A percentile compares a stretch with the other conserved stretches of the same genome.
Conservation (phyloP, 352 stramenopile species). For the Pythium angustatum region DNA sequence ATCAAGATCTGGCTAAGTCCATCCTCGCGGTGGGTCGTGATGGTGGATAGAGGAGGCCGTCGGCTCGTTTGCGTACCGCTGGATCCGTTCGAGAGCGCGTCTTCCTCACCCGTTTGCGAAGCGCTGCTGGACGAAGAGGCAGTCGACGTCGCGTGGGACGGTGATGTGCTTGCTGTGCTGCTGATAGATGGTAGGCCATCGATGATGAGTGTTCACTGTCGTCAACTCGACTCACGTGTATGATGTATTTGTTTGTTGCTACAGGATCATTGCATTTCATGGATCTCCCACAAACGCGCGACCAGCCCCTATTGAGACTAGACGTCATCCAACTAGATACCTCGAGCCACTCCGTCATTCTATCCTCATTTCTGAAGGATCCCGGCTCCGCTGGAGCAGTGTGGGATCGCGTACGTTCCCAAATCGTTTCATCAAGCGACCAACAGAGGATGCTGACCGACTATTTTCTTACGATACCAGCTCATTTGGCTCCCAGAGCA, state of each 20-base stretch:
- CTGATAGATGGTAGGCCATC: constrained; percentile 13
- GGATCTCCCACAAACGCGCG: background rate
- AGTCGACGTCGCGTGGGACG: constrained; percentile 16
- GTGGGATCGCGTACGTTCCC: constrained; percentile 3
- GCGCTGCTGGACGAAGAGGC: background rate
- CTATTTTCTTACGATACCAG: background rate
- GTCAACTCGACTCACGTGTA: background rate
- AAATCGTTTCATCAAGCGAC: background rate
- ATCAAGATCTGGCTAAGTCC: constrained; percentile 9
- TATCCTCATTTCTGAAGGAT: background rate
- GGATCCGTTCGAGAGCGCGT: background rate
- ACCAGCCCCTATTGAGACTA: background rate
- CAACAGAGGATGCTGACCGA: background rate
- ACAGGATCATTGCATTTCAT: constrained; percentile 9
- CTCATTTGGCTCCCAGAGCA: background rate
- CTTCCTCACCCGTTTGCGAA: background rate
- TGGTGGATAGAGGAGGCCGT: background rate
- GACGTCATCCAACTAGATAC: background rate
- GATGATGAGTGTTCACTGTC: background rate
- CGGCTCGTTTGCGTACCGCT: background rate
- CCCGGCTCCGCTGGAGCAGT: too few relatives aligned
- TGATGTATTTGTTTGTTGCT: background rate
- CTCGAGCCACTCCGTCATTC: background rate
- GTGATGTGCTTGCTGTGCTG: constrained; percentile 8
- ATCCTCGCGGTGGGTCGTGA: constrained; percentile 9